Evolutionary conservation across 495 filamentous ascomycete species (phyloP).

Genomic region (Penicillium steckii): DNA sequence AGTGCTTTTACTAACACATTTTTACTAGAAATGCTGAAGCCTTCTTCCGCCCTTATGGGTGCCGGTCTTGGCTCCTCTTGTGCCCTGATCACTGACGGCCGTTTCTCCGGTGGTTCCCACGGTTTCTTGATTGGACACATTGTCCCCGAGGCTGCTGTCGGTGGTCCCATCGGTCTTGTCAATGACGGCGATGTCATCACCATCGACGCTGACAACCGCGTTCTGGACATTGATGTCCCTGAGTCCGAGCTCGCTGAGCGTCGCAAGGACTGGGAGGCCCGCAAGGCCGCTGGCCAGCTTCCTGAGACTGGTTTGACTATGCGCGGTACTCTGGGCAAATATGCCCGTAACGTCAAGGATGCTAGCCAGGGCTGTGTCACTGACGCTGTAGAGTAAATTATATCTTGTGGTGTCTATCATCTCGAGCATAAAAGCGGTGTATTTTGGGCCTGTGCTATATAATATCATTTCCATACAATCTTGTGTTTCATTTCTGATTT

Average conservation of each 20-base stretch:
- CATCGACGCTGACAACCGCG: conserved; percentile 53
- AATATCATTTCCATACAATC: conserved; percentile 20
- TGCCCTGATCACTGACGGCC: conserved; percentile 47
- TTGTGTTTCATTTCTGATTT: not conserved
- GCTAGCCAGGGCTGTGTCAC: conserved; percentile 64
- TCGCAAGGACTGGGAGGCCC: conserved; percentile 57
- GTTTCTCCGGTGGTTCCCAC: conserved; percentile 50
- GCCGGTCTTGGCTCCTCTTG: conserved; percentile 72
- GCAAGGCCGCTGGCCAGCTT: conserved; percentile 33
- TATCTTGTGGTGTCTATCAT: conserved; percentile 5
- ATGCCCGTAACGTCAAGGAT: conserved; percentile 67
- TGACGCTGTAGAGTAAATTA: conserved; percentile 38
- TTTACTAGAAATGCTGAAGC: conserved; percentile 74
- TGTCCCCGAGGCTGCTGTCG: conserved; percentile 56
- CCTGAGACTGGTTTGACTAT: conserved; percentile 45
- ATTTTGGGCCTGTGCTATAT: conserved; percentile 23
- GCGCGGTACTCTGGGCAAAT: conserved; percentile 89
- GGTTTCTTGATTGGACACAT: conserved; percentile 57
- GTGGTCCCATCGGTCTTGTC: conserved; percentile 56
- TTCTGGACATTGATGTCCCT: conserved; percentile 49
- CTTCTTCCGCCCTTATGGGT: conserved; percentile 88
- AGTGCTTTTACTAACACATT: not conserved
- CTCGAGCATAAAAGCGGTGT: conserved; percentile 28
- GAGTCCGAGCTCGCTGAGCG: conserved; percentile 63
- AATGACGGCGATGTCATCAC: conserved; percentile 55